These are phyloP conservation scores for Aegilops speltoides DNA, from an alignment of 176 grass and related monocot genomes.

Conservation along the genomic window DNA sequence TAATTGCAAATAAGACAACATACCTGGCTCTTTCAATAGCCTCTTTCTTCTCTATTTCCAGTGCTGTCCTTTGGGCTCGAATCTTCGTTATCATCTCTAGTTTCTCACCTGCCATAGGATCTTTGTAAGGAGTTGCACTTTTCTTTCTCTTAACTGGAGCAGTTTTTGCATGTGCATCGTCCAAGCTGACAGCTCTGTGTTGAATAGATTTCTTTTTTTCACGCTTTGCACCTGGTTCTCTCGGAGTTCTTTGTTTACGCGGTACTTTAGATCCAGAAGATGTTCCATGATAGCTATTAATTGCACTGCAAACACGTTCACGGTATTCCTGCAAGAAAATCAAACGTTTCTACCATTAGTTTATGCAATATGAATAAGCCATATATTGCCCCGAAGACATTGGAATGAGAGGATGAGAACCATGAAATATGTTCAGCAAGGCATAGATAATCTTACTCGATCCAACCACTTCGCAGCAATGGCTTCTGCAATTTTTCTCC, in stretches of 20 bases:
- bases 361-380: slow-evolving; percentile 12
- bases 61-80: slow-evolving; percentile 57
- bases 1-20: slow-evolving; percentile 35
- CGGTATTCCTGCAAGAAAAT: slow-evolving; percentile 68
- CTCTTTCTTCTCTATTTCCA: slow-evolving; percentile 70
- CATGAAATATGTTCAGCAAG: not conserved
- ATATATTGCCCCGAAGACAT: not conserved
- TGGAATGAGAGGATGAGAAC: not conserved
- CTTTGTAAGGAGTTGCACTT: slow-evolving; percentile 69
- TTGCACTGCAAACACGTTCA: slow-evolving; percentile 77
- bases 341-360: not conserved
- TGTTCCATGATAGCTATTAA: slow-evolving; percentile 65
- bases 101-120: slow-evolving; percentile 76
- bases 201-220: slow-evolving; percentile 43
- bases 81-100: slow-evolving; percentile 92
- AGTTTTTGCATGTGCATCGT: slow-evolving; percentile 26
- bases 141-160: slow-evolving; percentile 56
- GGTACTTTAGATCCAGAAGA: slow-evolving; percentile 44
- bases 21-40: slow-evolving; percentile 80
- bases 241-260: slow-evolving; percentile 50
- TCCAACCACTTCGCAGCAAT: slow-evolving; percentile 90
- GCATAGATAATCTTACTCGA: slow-evolving; percentile 45
- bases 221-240: slow-evolving; percentile 37
- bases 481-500: slow-evolving; percentile 86
- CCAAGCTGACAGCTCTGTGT: slow-evolving; percentile 20